Evolutionary conservation across 257 asterid species (phyloP).

Genomic region (Solanum phureja): DNA sequence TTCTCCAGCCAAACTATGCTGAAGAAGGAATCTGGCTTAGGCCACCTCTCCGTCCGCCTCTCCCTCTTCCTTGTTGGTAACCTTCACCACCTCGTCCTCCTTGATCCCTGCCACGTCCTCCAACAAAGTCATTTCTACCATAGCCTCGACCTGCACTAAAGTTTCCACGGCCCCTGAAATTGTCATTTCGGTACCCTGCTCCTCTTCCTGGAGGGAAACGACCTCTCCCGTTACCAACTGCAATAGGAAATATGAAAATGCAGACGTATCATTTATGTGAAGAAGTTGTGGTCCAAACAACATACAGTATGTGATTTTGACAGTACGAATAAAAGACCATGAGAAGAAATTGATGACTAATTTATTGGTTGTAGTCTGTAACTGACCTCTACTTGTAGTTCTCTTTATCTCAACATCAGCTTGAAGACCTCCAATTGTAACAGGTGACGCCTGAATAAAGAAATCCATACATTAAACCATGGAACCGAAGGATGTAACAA

Average conservation of each 20-base stretch:
- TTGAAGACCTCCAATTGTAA: constrained; percentile 48
- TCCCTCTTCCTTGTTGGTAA: constrained; percentile 4
- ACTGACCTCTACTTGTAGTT: constrained; percentile 64
- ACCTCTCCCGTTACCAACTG: constrained; percentile 64
- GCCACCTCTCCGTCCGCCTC: constrained; percentile 9
- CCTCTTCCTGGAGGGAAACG: constrained; percentile 47
- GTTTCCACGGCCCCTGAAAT: constrained; percentile 50
- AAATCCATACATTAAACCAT: not conserved
- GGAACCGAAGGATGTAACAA: not conserved
- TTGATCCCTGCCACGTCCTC: constrained; percentile 18
- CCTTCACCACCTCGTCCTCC: constrained; percentile 10
- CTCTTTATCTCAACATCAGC: constrained; percentile 73
- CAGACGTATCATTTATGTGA: not conserved
- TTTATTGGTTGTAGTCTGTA: not conserved
- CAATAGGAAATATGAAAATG: not conserved
- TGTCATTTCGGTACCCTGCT: constrained; percentile 43
- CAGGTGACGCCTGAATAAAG: constrained; percentile 55
- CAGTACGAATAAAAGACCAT: too few relatives aligned
- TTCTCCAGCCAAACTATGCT: not conserved
- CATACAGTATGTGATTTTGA: not conserved
- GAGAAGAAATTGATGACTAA: not conserved
- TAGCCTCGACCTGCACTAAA: constrained; percentile 36
- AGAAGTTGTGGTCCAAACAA: not conserved
- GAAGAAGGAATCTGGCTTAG: not conserved
- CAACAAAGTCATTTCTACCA: constrained; percentile 40